Percentiles rank a stretch among this genome's conserved stretches.
Evolutionary conservation across 192 early-diverging fungal genomes (phyloP).

Genomic region (Entophlyctis helioformis): DNA sequence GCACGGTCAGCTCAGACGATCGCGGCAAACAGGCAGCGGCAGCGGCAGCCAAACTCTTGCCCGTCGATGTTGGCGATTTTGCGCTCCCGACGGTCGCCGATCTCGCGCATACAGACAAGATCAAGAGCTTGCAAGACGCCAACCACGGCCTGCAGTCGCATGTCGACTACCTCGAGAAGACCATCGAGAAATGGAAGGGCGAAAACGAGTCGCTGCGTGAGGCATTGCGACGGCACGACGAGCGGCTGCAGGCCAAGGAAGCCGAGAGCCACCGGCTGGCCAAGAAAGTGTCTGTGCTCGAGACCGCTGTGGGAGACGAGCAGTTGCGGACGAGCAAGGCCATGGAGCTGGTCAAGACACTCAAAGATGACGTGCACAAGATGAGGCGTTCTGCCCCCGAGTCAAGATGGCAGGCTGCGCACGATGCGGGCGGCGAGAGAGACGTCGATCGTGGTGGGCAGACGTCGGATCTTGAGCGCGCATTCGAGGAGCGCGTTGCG

Average conservation of each 20-base stretch:
- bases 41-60: too few relatives aligned
- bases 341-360: constrained; percentile 3
- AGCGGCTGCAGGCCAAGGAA: neutral
- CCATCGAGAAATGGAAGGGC: constrained; percentile 4
- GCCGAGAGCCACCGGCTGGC: neutral
- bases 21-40: too few relatives aligned
- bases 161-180: neutral
- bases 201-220: constrained; percentile 2
- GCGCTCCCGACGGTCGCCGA: too few relatives aligned
- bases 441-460: neutral
- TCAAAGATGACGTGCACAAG: neutral
- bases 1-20: constrained; percentile 1
- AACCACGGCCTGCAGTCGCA: neutral
- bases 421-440: too few relatives aligned
- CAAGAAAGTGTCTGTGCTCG: neutral
- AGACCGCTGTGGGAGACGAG: constrained; percentile 4
- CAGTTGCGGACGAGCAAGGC: constrained; percentile 5
- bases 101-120: neutral
- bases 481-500: neutral
- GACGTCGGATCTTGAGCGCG: neutral
- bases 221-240: neutral
- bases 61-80: too few relatives aligned
- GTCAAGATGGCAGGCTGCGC: too few relatives aligned
- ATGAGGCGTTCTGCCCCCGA: neutral
- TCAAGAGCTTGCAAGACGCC: neutral